These are phyloP conservation scores for Cicer bijugum DNA, from an alignment of 306 rosid genomes.

Conservation along the genomic window DNA sequence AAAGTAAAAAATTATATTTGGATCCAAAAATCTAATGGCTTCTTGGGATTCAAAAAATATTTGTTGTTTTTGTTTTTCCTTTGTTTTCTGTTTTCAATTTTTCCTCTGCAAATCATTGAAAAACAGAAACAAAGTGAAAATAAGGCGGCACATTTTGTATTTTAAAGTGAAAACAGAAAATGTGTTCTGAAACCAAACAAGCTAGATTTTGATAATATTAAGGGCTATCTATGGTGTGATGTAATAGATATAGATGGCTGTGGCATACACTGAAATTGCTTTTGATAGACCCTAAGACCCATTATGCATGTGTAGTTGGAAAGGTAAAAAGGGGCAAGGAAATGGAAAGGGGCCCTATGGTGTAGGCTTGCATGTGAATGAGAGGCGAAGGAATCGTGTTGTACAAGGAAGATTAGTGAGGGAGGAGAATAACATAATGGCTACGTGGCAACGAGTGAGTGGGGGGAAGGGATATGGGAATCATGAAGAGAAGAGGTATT, in stretches of 20 bases:
- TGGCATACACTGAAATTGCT: constrained; percentile 6
- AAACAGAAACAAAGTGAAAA: not conserved
- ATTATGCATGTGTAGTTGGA: not conserved
- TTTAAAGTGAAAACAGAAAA: not conserved
- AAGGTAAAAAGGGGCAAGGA: not conserved
- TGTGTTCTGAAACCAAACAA: not conserved
- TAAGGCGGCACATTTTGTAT: not conserved
- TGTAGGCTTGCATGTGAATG: not conserved
- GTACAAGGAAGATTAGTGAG: no score
- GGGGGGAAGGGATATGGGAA: not conserved
- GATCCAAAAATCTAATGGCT: constrained; percentile 15
- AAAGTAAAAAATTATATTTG: not conserved
- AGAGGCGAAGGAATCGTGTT: not conserved
- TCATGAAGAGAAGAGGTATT: not conserved
- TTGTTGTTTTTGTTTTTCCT: constrained; percentile 1
- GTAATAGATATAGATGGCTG: constrained; percentile 20
- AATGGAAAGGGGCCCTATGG: not conserved
- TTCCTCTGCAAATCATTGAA: not conserved
- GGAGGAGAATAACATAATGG: constrained; percentile 1
- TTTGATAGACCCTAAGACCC: not conserved
- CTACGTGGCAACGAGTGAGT: not conserved
- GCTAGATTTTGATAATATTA: constrained; percentile 11
- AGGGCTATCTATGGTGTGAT: constrained; percentile 11
- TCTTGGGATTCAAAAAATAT: not conserved
- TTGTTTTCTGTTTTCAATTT: not conserved